phyloP scores from a whole-genome alignment of 257 asterid genomes.

The Nicotiana attenuata region DNA sequence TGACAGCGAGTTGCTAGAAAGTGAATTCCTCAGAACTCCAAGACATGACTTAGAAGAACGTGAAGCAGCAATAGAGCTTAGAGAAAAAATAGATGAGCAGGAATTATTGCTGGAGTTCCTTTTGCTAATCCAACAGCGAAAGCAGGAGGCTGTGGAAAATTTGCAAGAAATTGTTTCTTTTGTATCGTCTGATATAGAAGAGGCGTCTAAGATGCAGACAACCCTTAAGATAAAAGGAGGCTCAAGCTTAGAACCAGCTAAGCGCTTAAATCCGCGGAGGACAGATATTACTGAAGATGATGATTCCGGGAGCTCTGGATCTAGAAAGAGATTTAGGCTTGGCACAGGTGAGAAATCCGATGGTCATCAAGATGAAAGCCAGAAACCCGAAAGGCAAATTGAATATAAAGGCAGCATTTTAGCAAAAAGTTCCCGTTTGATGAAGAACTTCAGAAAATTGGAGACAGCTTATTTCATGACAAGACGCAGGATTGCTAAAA shows the following conservation, averaged over 20 bases:
- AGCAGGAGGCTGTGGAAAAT: constrained; percentile 64
- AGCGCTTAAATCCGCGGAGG: constrained; percentile 30
- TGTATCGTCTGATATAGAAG: constrained; percentile 83
- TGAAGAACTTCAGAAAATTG: constrained; percentile 77
- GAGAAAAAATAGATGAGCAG: constrained; percentile 82
- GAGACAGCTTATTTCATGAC: constrained; percentile 81
- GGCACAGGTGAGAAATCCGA: constrained; percentile 37
- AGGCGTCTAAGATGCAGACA: constrained; percentile 56
- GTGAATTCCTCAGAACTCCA: constrained; percentile 80
- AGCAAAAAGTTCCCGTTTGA: constrained; percentile 57
- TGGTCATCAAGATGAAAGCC: constrained; percentile 26
- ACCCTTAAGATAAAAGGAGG: constrained; percentile 50
- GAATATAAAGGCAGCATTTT: constrained; percentile 39
- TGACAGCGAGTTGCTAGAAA: constrained; percentile 76
- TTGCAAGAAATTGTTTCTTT: constrained; percentile 60
- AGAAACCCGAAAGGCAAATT: constrained; percentile 27
- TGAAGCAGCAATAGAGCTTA: constrained; percentile 72
- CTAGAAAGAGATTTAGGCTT: constrained; percentile 67
- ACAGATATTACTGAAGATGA: constrained; percentile 33
- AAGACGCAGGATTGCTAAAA: constrained; percentile 48
- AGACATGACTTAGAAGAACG: constrained; percentile 76
- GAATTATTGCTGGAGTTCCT: constrained; percentile 85
- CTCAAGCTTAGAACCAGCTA: constrained; percentile 31
- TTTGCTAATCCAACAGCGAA: constrained; percentile 61
- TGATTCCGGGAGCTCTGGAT: constrained; percentile 57